Base-by-base conservation (phyloP, 2,329 filamentous ascomycete species). In the Botryosphaeria dothidea region DNA sequence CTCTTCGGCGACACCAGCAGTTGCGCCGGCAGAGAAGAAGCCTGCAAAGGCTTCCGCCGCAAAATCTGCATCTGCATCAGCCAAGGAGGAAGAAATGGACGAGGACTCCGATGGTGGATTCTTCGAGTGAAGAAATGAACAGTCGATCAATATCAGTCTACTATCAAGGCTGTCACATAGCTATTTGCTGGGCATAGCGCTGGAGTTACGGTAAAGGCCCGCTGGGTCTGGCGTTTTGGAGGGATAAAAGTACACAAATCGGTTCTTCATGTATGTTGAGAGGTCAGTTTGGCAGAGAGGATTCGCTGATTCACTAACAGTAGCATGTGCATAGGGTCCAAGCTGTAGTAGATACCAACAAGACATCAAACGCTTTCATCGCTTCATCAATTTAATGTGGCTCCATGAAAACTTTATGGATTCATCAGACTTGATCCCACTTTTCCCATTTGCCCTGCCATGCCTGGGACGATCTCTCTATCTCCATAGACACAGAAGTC, bases 41-140 rank as follows among this genome's bases (percentile, higher is more conserved):
- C 2, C 27, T 54, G 57, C 27, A 21, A 65, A 70, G 60, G 62
- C 38, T 23, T 4, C 46, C 4, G 15, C 25, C 2, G 49, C 41
- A 45, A 68, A 21, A 15, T 29, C 54, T 43, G 17, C 36, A 4
- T 38, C 51, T 19, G 21, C 21, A 56, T 38, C 31, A 5, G 21
- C 34, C 3, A 52, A 51, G 49, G 61, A 63, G 11, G 61, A 67
- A 41, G 43, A 58, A n/a, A 62, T 66, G 15, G 48, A 52, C 13
- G 62, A 65, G 13, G 36, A 76, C 19, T 77, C 75, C 60, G 76
- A 78, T 38, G 75, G 73, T 27, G 76, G 75, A 3, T 78, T 78
- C 68, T 78, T 78, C 65, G 76, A 78, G 67, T 65, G 23, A 61
- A 34, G 13, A n/a, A n/a, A n/a, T n/a, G 31, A 3, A 34, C 7